Evolutionary conservation across 2,329 filamentous ascomycete species (phyloP), one percentile per base, ranked within the genome.

Genomic region (Penicillium corylophilum): DNA sequence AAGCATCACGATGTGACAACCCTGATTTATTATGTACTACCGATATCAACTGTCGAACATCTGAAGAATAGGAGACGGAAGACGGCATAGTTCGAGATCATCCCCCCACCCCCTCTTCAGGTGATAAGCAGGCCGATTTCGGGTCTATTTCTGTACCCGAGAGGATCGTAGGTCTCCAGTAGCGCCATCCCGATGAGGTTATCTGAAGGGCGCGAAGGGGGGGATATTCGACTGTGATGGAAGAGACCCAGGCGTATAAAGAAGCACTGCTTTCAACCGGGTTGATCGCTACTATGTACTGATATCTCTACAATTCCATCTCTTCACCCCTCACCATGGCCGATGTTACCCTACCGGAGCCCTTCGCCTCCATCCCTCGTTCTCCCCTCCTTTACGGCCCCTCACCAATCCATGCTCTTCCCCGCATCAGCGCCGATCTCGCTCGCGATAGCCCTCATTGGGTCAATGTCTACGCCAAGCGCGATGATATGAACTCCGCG

Each of bases 401-500:
- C 15, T 88, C 86, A 0, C 86, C 85, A 26, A 86, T 89, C 63
- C 84, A 89, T 65, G 70, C 77, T 46, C 80, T 90, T 31, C 82
- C 84, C 48, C 79, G 84, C 55, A 87, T 88, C 64, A 84, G 83
- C 28, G 68, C 77, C 47, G 82, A 81, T 22, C 78, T 88, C 5
- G 79, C 81, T 44, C 79, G 39, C 18, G 22, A 54, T 31, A 52
- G 44, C 31, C 36, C 50, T 9, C 45, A 53, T 18, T 47, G 79
- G 60, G 82, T 87, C 36, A 75, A 78, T 18, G 79, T 89, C 56
- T 89, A 83, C 65, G 86, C 86, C 47, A 89, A 89, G 71, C 80
- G 86, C 45, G 86, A 89, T 59, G 87, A 89, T 71, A 83, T 84
- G 64, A 87, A 86, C 71, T 86, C 83, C 1, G 82, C 81, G 0